phyloP scores from a whole-genome alignment of 2,329 filamentous ascomycete species.

The Neurospora crassa region DNA sequence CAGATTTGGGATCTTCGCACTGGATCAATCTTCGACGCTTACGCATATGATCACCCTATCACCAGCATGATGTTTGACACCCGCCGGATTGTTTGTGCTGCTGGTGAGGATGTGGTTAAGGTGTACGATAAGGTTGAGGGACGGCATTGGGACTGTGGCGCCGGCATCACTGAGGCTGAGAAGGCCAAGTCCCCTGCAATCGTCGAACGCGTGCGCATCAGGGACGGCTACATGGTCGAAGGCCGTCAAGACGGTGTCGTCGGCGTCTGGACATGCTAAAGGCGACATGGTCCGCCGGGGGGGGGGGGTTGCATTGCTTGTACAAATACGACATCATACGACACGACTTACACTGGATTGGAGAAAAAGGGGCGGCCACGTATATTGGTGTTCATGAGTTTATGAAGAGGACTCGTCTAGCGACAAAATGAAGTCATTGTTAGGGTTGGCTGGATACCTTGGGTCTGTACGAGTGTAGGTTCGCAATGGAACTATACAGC shows the following conservation, averaged over 20 bases:
- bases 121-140: slow-evolving; percentile 97
- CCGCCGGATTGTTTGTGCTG: slow-evolving; percentile 80
- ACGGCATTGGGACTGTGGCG: slow-evolving; percentile 91
- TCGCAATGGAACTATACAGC: background rate
- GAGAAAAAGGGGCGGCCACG: background rate
- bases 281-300: background rate
- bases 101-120: slow-evolving; percentile 89
- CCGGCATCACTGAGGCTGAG: slow-evolving; percentile 62
- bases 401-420: background rate
- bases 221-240: slow-evolving; percentile 89
- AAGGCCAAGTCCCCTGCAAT: slow-evolving; percentile 54
- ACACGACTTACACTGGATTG: background rate
- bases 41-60: slow-evolving; percentile 84
- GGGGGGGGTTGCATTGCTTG: background rate
- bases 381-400: background rate
- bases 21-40: slow-evolving; percentile 90
- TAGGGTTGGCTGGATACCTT: background rate
- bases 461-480: background rate
- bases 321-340: background rate
- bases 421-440: background rate
- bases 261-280: slow-evolving; percentile 75
- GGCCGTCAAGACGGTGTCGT: slow-evolving; percentile 80
- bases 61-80: slow-evolving; percentile 97
- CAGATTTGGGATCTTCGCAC: slow-evolving; percentile 98
- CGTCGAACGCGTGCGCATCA: slow-evolving; percentile 80